Conservation (phyloP, 495 filamentous ascomycete genomes). For the Hyaloscypha variabilis region DNA sequence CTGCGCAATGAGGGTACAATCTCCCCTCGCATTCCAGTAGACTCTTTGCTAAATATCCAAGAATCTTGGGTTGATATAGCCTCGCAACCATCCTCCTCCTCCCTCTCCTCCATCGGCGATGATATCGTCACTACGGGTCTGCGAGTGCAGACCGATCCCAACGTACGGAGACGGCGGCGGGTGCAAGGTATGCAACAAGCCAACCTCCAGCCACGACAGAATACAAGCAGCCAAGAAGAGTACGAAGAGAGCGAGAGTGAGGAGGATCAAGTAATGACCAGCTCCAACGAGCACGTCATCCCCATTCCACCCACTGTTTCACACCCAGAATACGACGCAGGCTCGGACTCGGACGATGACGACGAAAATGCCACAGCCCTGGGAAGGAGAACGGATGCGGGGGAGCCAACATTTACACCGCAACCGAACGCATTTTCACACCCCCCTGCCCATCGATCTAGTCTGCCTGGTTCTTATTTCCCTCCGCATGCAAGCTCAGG, state of each 20-base stretch:
- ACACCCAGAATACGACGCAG: constrained; percentile 43
- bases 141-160: constrained; percentile 58
- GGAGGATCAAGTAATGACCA: constrained; percentile 79
- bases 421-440: constrained; percentile 92
- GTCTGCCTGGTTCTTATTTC: constrained; percentile 38
- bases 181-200: constrained; percentile 32
- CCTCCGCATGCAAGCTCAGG: constrained; percentile 41
- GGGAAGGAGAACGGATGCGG: constrained; percentile 53
- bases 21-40: not conserved
- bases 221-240: constrained; percentile 83
- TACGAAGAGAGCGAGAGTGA: constrained; percentile 83
- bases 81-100: constrained; percentile 88
- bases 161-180: constrained; percentile 37
- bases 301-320: constrained; percentile 29
- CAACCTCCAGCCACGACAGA: constrained; percentile 46
- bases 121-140: constrained; percentile 88
- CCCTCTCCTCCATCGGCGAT: constrained; percentile 85
- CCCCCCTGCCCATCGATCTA: constrained; percentile 62
- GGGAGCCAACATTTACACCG: constrained; percentile 68
- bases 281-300: constrained; percentile 76
- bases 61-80: constrained; percentile 97
- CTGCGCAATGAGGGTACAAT: constrained; percentile 32
- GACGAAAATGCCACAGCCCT: constrained; percentile 84
- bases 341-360: constrained; percentile 58
- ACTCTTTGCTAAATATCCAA: constrained; percentile 35